phyloP scores from a whole-genome alignment of 1,284 basidiomycete genomes.

The Melampsora larici-populina region DNA sequence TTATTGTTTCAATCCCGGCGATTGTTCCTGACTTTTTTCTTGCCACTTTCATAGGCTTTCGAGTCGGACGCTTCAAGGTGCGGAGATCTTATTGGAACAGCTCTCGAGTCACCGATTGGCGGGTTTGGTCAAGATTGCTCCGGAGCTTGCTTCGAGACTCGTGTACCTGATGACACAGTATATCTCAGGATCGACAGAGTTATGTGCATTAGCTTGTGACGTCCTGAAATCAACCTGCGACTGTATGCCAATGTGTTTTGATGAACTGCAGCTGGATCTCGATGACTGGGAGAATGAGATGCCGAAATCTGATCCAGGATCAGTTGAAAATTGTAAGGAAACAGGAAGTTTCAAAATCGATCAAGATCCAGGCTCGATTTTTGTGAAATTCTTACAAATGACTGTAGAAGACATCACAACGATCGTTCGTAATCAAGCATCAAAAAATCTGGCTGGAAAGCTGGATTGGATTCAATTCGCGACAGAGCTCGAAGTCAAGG shows the following conservation, averaged over 20 bases:
- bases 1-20: background rate
- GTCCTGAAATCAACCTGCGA: slow-evolving; percentile 32
- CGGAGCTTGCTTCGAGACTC: slow-evolving; percentile 26
- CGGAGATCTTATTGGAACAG: slow-evolving; percentile 38
- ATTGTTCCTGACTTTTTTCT: background rate
- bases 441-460: slow-evolving; percentile 38
- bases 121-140: slow-evolving; percentile 16
- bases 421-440: slow-evolving; percentile 24
- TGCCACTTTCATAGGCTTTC: slow-evolving; percentile 19
- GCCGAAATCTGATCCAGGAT: background rate
- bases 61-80: slow-evolving; percentile 15
- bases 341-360: too few relatives aligned
- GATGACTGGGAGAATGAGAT: background rate
- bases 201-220: slow-evolving; percentile 27
- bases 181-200: slow-evolving; percentile 5
- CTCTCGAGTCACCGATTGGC: slow-evolving; percentile 38
- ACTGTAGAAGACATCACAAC: slow-evolving; percentile 22
- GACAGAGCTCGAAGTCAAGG: slow-evolving; percentile 37
- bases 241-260: slow-evolving; percentile 25
- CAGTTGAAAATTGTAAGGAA: background rate
- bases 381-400: slow-evolving; percentile 35
- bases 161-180: slow-evolving; percentile 42
- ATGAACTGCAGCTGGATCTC: slow-evolving; percentile 34
- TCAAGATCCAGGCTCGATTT: background rate
- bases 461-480: slow-evolving; percentile 42